Evolutionary conservation across 345 rosid genomes (phyloP).

Genomic region (Lepidium sativum): DNA sequence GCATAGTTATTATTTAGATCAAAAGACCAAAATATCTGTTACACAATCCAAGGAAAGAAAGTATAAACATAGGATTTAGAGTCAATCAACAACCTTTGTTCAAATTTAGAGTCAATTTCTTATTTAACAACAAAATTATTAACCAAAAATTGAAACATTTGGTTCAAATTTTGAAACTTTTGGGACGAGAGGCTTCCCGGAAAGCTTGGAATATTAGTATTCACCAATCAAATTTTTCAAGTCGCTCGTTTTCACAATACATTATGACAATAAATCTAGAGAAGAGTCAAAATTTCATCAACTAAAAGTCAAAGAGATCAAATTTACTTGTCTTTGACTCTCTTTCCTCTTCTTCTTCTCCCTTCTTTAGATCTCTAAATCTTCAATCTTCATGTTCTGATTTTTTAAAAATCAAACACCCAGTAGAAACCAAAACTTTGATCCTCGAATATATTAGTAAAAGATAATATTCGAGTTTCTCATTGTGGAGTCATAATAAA

Average conservation of each 20-base stretch:
- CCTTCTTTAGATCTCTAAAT: slow-evolving; percentile 22
- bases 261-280: too few relatives aligned
- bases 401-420: too few relatives aligned
- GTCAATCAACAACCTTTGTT: neutral
- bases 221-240: too few relatives aligned
- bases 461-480: slow-evolving; percentile 2
- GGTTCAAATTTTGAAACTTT: neutral
- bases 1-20: neutral
- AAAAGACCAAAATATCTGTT: slow-evolving; percentile 27
- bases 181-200: slow-evolving; percentile 24
- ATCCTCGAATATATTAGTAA: slow-evolving; percentile 1
- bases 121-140: neutral
- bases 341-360: slow-evolving; percentile 4
- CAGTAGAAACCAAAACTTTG: slow-evolving; percentile 21
- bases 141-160: neutral
- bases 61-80: slow-evolving; percentile 11
- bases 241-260: too few relatives aligned
- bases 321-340: slow-evolving; percentile 7
- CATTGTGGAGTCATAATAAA: slow-evolving; percentile 16
- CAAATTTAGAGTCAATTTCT: slow-evolving; percentile 16
- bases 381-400: too few relatives aligned
- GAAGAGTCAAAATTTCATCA: too few relatives aligned
- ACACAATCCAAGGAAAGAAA: slow-evolving; percentile 13
- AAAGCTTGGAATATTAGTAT: slow-evolving; percentile 11
- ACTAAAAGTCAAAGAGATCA: slow-evolving; percentile 2